Conservation (phyloP, 2,329 filamentous ascomycete species). For the Cryphonectria parasitica region DNA sequence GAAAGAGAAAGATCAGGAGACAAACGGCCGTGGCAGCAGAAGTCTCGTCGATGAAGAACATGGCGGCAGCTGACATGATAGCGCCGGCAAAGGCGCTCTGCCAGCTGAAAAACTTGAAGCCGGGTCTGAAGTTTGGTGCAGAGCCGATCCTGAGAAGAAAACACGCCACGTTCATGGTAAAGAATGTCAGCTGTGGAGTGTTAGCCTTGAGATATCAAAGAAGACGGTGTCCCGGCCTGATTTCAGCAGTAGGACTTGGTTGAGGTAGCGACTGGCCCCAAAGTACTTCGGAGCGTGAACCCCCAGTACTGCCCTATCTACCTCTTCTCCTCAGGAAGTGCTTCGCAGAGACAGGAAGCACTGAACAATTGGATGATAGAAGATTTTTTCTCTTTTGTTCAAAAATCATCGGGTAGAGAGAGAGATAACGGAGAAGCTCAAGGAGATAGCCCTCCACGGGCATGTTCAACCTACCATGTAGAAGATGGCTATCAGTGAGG, state of each 20-base stretch:
- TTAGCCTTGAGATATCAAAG: slow-evolving; percentile 25
- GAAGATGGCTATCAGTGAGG: slow-evolving; percentile 87
- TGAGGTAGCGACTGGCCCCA: not conserved
- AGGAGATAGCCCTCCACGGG: not conserved
- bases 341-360: not conserved
- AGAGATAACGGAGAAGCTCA: not conserved
- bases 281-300: not conserved
- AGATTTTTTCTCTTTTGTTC: not conserved
- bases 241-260: not conserved
- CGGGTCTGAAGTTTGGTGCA: slow-evolving; percentile 85
- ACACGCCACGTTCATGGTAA: slow-evolving; percentile 85
- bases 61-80: slow-evolving; percentile 75
- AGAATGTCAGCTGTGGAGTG: slow-evolving; percentile 75
- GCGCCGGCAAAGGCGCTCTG: slow-evolving; percentile 77
- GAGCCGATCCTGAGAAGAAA: slow-evolving; percentile 86
- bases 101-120: slow-evolving; percentile 89
- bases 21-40: slow-evolving; percentile 78
- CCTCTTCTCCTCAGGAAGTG: not conserved
- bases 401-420: not conserved
- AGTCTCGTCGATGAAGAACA: slow-evolving; percentile 88
- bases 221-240: not conserved
- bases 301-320: not conserved
- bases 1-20: slow-evolving; percentile 75
- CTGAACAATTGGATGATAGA: not conserved
- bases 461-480: slow-evolving; percentile 61